A percentile compares a stretch with the other conserved stretches of the same genome.
These are phyloP conservation scores for Fraxinus paxiana DNA, from an alignment of 305 asterid genomes.

Conservation along the genomic window DNA sequence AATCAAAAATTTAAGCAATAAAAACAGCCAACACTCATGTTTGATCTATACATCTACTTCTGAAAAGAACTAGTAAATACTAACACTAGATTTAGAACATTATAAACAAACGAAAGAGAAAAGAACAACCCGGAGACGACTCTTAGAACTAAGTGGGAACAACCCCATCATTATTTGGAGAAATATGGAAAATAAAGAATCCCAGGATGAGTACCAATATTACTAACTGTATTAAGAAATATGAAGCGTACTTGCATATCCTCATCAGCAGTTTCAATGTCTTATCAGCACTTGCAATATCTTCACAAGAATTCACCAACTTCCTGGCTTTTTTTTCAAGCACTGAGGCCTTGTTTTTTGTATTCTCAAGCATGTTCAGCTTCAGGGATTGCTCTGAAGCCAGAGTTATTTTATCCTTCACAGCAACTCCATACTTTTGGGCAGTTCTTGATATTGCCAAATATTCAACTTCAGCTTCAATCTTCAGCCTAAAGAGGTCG, in stretches of 20 bases:
- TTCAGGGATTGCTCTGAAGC: slow-evolving; percentile 49
- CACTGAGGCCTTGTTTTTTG: slow-evolving; percentile 42
- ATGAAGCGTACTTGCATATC: slow-evolving; percentile 49
- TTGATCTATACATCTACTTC: slow-evolving; percentile 33
- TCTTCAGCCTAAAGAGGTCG: slow-evolving; percentile 46
- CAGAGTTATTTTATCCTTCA: slow-evolving; percentile 42
- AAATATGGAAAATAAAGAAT: slow-evolving; percentile 36
- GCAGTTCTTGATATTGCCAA: slow-evolving; percentile 44
- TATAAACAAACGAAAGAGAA: neutral
- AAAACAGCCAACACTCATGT: slow-evolving; percentile 13
- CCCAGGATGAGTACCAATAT: slow-evolving; percentile 32
- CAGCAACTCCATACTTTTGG: slow-evolving; percentile 39
- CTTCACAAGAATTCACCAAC: slow-evolving; percentile 44
- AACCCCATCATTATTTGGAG: slow-evolving; percentile 34
- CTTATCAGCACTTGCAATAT: slow-evolving; percentile 40
- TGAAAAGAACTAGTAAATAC: slow-evolving; percentile 19
- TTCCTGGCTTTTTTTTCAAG: slow-evolving; percentile 45
- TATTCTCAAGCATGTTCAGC: slow-evolving; percentile 48
- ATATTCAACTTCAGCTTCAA: slow-evolving; percentile 71
- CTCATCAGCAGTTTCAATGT: slow-evolving; percentile 40
- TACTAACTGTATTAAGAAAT: slow-evolving; percentile 50
- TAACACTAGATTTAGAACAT: slow-evolving; percentile 13
- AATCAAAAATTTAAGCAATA: neutral
- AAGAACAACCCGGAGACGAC: neutral
- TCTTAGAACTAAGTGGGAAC: slow-evolving; percentile 59